Percentiles rank a stretch among this genome's conserved stretches.
Evolutionary conservation across 1,284 basidiomycete species (phyloP).

Genomic region (Pseudozyma sp.): DNA sequence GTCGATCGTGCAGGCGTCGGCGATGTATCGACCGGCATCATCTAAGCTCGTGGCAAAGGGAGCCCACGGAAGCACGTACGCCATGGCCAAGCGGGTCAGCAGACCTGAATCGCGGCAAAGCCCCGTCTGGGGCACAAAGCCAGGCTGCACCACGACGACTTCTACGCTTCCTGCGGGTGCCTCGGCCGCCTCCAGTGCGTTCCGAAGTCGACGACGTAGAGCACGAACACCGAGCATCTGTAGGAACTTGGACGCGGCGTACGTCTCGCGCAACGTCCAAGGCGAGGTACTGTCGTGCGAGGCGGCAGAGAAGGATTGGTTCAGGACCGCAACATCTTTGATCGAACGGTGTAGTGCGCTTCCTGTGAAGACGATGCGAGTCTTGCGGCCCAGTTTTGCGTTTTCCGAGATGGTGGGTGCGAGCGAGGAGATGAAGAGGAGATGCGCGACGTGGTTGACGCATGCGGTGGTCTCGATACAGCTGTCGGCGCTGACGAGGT

Average conservation of each 20-base stretch:
- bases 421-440: conserved; percentile 42
- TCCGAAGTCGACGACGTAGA: conserved; percentile 32
- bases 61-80: conserved; percentile 38
- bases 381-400: conserved; percentile 28
- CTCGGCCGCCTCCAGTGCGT: neutral
- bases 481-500: conserved; percentile 21
- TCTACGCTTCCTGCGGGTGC: conserved; percentile 15
- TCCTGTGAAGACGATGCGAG: conserved; percentile 52
- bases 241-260: conserved; percentile 49
- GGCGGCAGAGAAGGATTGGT: conserved; percentile 21
- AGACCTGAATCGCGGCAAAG: conserved; percentile 29
- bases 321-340: conserved; percentile 29
- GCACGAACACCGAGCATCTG: conserved; percentile 52
- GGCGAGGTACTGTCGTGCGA: conserved; percentile 10
- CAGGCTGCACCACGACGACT: conserved; percentile 45
- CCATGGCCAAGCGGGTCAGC: conserved; percentile 36
- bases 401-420: conserved; percentile 21
- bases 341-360: conserved; percentile 41
- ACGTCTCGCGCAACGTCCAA: conserved; percentile 43
- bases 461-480: conserved; percentile 45
- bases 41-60: conserved; percentile 37
- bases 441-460: conserved; percentile 51
- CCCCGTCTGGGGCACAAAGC: conserved; percentile 45
- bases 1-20: conserved; percentile 30
- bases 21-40: conserved; percentile 43